Base-by-base conservation (phyloP, 352 stramenopile species). In the Globisporangium mamillatum region DNA sequence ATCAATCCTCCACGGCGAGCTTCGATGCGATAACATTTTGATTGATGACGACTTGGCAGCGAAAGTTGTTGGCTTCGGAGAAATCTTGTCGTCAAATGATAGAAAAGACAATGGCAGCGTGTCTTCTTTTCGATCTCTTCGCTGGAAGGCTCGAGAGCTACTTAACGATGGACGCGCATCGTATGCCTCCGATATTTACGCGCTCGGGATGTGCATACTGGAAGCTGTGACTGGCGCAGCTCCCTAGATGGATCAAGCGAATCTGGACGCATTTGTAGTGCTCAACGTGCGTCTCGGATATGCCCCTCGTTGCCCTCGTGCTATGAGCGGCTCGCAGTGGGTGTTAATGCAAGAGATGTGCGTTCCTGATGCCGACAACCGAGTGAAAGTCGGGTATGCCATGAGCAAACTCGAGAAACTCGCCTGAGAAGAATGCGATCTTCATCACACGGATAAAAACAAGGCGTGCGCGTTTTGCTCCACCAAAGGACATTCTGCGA, bases 21-120 rank as follows among this genome's bases (percentile, higher is more conserved):
- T 60, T 14, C 54, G 54, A n/a, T 60, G 54, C 25, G 54, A 60
- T 29, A 60, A 25, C 25, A 60, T 60, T 24, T 2, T 60, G 5
- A 41, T 60, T 16, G 27, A 16, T 2, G 36, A 25, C 14, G 27
- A 41, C 36, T 25, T 60, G 7, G 25, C 27, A 16, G 27, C 27
- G 6, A 60, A 41, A 16, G 18, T 60, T 0, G 7, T 27, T 41
- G 54, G 54, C 0, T 60, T 60, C 7, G 54, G 54, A 25, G 18
- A 44, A 41, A 44, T 46, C 12, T 46, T 20, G 5, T 46, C 38
- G 4, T 4, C 38, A 7, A 20, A 14, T 46, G 12, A 2, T 46
- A 18, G 38, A 2, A 18, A 16, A 46, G 14, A 2, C 38, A 18
- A 4, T 14, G 12, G 12, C 12, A 46, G 12, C 4, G 10, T 7